Conservation (phyloP, 2,329 filamentous ascomycete genomes). For the Aspergillus udagawae region DNA sequence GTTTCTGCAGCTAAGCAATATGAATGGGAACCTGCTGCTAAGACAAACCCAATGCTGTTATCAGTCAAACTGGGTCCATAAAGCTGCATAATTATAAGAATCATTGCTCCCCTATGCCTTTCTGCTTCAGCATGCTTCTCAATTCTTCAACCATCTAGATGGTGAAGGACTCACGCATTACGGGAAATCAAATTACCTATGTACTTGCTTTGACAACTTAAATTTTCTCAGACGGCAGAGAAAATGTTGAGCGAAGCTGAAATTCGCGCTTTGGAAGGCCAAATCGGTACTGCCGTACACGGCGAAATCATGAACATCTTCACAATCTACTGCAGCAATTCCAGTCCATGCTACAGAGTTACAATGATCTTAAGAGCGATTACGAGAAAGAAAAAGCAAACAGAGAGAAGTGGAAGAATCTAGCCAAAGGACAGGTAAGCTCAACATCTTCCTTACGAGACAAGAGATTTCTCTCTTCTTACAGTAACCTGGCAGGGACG, state of each 20-base stretch:
- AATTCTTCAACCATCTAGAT: too few species aligned
- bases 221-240: too few species aligned
- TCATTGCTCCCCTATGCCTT: too few species aligned
- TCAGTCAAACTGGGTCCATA: too few species aligned
- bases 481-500: constrained; percentile 35
- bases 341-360: constrained; percentile 48
- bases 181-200: too few species aligned
- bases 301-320: constrained; percentile 30
- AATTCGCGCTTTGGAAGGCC: constrained; percentile 11
- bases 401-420: constrained; percentile 53
- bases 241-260: constrained; percentile 18
- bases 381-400: constrained; percentile 55
- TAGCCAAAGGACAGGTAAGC: constrained; percentile 43
- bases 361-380: constrained; percentile 54
- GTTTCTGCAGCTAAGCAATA: too few species aligned
- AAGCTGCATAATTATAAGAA: too few species aligned
- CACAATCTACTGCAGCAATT: constrained; percentile 38
- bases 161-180: too few species aligned
- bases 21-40: too few species aligned
- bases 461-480: neutral
- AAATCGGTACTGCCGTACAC: constrained; percentile 7
- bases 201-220: too few species aligned
- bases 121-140: too few species aligned
- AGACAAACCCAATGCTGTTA: too few species aligned
- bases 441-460: neutral